Percentiles rank a stretch among this genome's conserved stretches.
These are phyloP conservation scores for Thyridium curvatum DNA, from an alignment of 2,329 filamentous ascomycete genomes.

Conservation along the genomic window DNA sequence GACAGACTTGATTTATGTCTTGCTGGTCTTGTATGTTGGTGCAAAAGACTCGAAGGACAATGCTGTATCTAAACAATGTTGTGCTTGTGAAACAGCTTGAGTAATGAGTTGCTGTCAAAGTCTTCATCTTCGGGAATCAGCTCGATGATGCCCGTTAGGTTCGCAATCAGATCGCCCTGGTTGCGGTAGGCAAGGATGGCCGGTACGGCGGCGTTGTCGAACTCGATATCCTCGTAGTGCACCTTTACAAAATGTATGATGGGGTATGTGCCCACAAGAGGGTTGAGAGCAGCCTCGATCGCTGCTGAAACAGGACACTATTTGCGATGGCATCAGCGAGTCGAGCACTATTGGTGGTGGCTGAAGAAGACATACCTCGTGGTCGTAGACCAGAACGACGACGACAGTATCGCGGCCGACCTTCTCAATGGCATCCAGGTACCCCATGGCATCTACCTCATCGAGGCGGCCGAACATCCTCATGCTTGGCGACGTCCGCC, in stretches of 20 bases:
- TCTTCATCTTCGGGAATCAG: conserved; percentile 69
- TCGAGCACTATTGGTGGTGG: too few relatives aligned
- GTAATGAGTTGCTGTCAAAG: conserved; percentile 49
- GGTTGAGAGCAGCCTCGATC: conserved; percentile 71
- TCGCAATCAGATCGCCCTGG: conserved; percentile 83
- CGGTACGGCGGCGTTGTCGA: conserved; percentile 82
- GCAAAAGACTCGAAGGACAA: not conserved
- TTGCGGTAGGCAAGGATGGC: conserved; percentile 84
- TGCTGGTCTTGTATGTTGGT: not conserved
- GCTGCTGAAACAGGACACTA: conserved; percentile 74
- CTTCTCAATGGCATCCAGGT: conserved; percentile 94
- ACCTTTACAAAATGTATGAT: conserved; percentile 84
- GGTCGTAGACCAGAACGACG: conserved; percentile 89
- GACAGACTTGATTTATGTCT: too few relatives aligned
- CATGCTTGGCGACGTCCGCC: conserved; percentile 70
- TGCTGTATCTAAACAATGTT: conserved; percentile 38
- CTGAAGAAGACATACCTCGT: conserved; percentile 54
- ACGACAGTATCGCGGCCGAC: conserved; percentile 75
- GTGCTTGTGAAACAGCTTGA: conserved; percentile 45
- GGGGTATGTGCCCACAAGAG: conserved; percentile 65
- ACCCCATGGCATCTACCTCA: conserved; percentile 82
- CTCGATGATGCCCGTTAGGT: conserved; percentile 78
- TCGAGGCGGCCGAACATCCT: conserved; percentile 74
- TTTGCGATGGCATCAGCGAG: conserved; percentile 1
- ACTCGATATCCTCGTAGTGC: conserved; percentile 87